Evolutionary conservation across 176 grass and related monocot species (phyloP).

Genomic region (Olyra latifolia): DNA sequence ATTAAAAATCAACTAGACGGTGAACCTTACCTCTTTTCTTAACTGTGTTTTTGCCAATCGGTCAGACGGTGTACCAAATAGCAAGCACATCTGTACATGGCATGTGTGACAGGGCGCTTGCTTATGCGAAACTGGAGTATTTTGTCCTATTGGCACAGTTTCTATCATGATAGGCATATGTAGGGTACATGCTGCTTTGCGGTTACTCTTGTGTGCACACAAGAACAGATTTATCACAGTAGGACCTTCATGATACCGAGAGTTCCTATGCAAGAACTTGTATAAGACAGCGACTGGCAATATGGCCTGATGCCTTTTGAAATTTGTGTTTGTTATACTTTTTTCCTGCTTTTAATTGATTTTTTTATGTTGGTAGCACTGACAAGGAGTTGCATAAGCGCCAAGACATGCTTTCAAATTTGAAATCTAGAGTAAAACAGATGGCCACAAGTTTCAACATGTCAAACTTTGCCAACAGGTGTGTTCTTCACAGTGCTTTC

Average conservation of each 20-base stretch:
- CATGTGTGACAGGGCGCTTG: neutral
- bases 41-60: too few relatives aligned
- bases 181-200: neutral
- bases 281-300: neutral
- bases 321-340: neutral
- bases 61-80: too few relatives aligned
- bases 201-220: neutral
- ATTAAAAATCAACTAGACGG: neutral
- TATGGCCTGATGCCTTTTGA: neutral
- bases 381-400: conserved; percentile 72
- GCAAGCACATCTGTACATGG: neutral
- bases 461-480: conserved; percentile 73
- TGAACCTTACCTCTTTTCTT: too few relatives aligned
- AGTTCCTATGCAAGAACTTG: neutral
- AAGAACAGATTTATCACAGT: neutral
- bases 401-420: conserved; percentile 54
- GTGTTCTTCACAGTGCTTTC: neutral
- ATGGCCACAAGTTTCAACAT: conserved; percentile 65
- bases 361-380: conserved; percentile 41
- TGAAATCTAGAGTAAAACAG: conserved; percentile 64
- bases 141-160: neutral
- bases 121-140: neutral
- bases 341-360: neutral
- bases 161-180: neutral
- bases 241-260: neutral